Base-by-base conservation (phyloP, 2,329 filamentous ascomycete genomes). In the Aspergillus fumigatiaffinis region DNA sequence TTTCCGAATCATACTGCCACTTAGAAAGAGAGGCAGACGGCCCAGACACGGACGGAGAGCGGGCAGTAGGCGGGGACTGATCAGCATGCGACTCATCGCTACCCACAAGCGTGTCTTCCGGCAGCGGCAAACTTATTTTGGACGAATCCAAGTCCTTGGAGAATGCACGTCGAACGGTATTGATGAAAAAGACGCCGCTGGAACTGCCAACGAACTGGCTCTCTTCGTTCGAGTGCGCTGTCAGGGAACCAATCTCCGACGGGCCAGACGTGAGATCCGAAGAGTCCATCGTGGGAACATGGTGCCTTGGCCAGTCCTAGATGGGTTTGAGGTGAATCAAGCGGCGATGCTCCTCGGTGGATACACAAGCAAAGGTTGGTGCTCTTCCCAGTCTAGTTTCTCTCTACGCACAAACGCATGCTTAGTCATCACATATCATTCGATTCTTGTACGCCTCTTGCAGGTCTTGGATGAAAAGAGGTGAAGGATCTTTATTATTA, bases 101-200 rank as follows among this genome's bases (percentile, higher is more conserved):
- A 10, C 68, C 68, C 20, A 71, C 63, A 7, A 73, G 61, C 1
- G 66, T 70, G 25, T 71, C 65, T 53, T 71, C 66, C 35, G 71
- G 66, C 2, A 60, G 64, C 3, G 71, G 71, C 10, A 73, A 72
- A 5, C 59, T 57, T 26, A 63, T 56, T 14, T 42, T 56, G 3
- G 59, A 57, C 8, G 61, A 51, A 48, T 68, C 67, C 28, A 73
- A 62, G 6, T 71, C 69, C 21, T 69, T 66, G 5, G 76, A 76
- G 64, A 83, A 83, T n/a, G 80, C 79, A 32, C 76, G 75, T 46
- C 78, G 78, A 55, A 83, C 81, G 1, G 80, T 82, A 57, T 83
- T 81, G 62, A 80, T 75, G 66, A 83, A 83, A 67, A 78, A 83
- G 48, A 82, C 78, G 3, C 81, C 80, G 44, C 77, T 80, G 12